Percentiles rank a stretch among this genome's conserved stretches.
phyloP scores from a whole-genome alignment of 495 filamentous ascomycete species.

The Aspergillus diversus region DNA sequence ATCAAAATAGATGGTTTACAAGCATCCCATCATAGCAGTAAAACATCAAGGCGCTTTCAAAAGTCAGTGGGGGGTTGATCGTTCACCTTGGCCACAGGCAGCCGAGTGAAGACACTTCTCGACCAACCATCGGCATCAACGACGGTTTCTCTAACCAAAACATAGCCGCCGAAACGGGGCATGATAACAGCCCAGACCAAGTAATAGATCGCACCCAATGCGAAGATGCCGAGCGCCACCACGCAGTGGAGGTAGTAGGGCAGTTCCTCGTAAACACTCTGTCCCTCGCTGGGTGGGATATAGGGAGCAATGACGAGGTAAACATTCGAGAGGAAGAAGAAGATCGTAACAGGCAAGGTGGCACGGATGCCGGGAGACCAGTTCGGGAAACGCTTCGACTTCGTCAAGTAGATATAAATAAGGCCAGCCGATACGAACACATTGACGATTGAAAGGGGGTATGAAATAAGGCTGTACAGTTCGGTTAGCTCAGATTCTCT shows the following conservation, averaged over 20 bases:
- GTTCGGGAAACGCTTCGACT: slow-evolving; percentile 39
- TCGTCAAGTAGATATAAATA: slow-evolving; percentile 58
- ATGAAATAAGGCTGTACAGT: slow-evolving; percentile 56
- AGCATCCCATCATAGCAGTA: slow-evolving; percentile 8
- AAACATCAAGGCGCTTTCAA: not conserved
- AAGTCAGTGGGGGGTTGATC: slow-evolving; percentile 7
- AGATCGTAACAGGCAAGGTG: slow-evolving; percentile 50
- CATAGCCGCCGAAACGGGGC: slow-evolving; percentile 56
- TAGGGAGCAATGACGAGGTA: slow-evolving; percentile 67
- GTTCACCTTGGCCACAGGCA: slow-evolving; percentile 28
- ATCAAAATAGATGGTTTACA: too few species aligned
- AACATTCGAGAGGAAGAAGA: slow-evolving; percentile 60
- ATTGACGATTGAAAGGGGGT: slow-evolving; percentile 64
- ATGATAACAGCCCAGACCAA: slow-evolving; percentile 58
- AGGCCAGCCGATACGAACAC: slow-evolving; percentile 61
- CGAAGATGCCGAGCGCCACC: slow-evolving; percentile 59
- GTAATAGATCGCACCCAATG: slow-evolving; percentile 60
- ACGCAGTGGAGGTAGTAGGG: slow-evolving; percentile 69
- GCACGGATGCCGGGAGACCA: slow-evolving; percentile 42
- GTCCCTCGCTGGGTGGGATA: slow-evolving; percentile 61
- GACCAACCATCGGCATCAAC: slow-evolving; percentile 61
- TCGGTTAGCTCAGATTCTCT: slow-evolving; percentile 31
- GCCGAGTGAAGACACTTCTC: slow-evolving; percentile 39
- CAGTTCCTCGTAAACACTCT: slow-evolving; percentile 63
- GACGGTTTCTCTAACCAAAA: slow-evolving; percentile 61